Conservation (phyloP, 306 rosid genomes). For the Prosopis cineraria region DNA sequence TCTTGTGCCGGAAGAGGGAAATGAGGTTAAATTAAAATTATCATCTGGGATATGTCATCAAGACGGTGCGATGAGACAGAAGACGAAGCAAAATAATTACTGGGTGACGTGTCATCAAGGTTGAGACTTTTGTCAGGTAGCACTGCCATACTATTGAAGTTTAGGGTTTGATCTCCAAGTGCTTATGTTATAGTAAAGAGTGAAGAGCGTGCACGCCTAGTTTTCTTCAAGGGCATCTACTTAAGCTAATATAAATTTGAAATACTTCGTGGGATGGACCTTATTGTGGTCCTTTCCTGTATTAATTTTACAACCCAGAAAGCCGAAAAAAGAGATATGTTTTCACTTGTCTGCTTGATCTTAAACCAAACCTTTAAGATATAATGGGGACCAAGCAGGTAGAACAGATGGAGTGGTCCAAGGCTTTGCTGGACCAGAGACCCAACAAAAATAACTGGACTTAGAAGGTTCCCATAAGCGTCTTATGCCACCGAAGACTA, state of each 20-base stretch:
- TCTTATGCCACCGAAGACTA: conserved; percentile 10
- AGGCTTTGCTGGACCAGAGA: conserved; percentile 20
- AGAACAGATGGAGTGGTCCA: conserved; percentile 27
- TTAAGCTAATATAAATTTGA: neutral
- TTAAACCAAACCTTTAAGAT: conserved; percentile 11
- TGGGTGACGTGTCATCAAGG: neutral
- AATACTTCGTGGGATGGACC: neutral
- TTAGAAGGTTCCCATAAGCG: conserved; percentile 7
- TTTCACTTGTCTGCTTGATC: conserved; percentile 26
- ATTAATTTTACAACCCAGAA: conserved; percentile 4
- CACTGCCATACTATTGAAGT: neutral
- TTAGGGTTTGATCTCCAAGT: neutral
- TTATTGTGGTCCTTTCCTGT: neutral
- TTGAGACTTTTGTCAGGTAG: neutral
- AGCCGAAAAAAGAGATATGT: neutral
- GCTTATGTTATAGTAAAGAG: neutral
- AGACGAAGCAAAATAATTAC: neutral
- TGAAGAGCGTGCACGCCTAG: neutral
- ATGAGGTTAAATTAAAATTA: neutral
- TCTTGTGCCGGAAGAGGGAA: neutral
- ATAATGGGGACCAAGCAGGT: conserved; percentile 16
- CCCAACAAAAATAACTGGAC: conserved; percentile 27
- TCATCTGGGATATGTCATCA: neutral
- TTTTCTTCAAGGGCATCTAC: neutral
- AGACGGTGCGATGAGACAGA: neutral